phyloP scores from a whole-genome alignment of 768 basidiomycete genomes.

The Suillus alpinus region DNA sequence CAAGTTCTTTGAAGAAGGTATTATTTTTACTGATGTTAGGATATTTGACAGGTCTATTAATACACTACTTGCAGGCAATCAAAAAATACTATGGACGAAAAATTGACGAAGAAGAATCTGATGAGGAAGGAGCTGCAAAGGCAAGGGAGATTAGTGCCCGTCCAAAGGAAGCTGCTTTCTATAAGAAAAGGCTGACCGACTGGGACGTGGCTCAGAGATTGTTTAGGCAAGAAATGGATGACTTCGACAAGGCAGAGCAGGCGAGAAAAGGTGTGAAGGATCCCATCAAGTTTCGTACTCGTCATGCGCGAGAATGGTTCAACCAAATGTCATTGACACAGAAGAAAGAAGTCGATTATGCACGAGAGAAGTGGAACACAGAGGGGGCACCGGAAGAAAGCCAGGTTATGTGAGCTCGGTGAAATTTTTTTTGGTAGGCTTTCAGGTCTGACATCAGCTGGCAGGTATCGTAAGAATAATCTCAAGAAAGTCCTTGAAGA shows the following conservation, averaged over 20 bases:
- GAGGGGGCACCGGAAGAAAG: neutral
- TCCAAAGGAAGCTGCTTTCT: neutral
- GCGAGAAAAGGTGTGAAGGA: neutral
- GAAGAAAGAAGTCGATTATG: neutral
- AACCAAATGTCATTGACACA: neutral
- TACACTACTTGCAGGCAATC: neutral
- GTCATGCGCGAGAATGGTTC: neutral
- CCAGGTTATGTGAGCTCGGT: neutral
- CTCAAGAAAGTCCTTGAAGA: no score
- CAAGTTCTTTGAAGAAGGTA: neutral
- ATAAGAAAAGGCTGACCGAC: neutral
- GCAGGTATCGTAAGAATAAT: no score
- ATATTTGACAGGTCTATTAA: neutral
- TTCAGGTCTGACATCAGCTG: no score
- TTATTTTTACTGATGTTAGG: neutral
- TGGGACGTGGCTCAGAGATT: neutral
- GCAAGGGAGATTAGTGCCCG: neutral
- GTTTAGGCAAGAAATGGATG: neutral
- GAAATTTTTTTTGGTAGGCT: neutral
- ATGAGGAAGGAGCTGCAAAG: neutral
- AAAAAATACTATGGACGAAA: neutral
- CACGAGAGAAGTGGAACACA: neutral
- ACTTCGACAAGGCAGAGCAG: neutral
- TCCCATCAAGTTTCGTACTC: neutral
- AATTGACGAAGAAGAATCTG: neutral